Conservation (phyloP, 805 yeast species). For the Starmerella bacillaris region DNA sequence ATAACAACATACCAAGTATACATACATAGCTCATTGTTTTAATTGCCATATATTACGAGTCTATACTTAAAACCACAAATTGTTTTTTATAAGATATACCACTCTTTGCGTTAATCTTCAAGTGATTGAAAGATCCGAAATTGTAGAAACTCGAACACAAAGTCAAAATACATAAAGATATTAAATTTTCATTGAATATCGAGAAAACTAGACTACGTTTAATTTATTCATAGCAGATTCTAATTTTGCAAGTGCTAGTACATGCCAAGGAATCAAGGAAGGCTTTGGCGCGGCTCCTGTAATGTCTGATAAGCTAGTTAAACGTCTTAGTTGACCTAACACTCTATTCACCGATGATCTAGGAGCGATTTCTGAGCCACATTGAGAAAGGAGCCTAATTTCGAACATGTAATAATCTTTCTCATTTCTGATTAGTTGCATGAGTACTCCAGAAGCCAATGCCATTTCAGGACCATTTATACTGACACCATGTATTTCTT, state of each 20-base stretch:
- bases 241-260: constrained; percentile 14
- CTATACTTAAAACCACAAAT: too few relatives aligned
- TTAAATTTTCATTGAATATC: too few relatives aligned
- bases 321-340: constrained; percentile 23
- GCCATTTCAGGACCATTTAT: constrained; percentile 8
- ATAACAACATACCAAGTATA: too few relatives aligned
- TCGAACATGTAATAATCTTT: constrained; percentile 7
- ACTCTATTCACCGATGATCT: constrained; percentile 20
- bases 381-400: constrained; percentile 6
- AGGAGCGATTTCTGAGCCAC: constrained; percentile 6
- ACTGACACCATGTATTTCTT: constrained; percentile 12
- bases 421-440: neutral
- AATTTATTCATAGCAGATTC: constrained; percentile 10
- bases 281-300: constrained; percentile 21
- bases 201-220: too few relatives aligned
- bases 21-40: too few relatives aligned
- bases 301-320: constrained; percentile 23
- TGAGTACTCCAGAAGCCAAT: constrained; percentile 4
- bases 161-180: too few relatives aligned
- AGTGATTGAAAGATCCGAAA: too few relatives aligned
- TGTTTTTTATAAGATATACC: too few relatives aligned
- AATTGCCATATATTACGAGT: too few relatives aligned
- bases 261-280: constrained; percentile 26
- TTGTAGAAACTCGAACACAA: too few relatives aligned
- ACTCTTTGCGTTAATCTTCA: too few relatives aligned